Base-by-base conservation (phyloP, 441 rosid genomes). In the Lagerstroemia fauriei region DNA sequence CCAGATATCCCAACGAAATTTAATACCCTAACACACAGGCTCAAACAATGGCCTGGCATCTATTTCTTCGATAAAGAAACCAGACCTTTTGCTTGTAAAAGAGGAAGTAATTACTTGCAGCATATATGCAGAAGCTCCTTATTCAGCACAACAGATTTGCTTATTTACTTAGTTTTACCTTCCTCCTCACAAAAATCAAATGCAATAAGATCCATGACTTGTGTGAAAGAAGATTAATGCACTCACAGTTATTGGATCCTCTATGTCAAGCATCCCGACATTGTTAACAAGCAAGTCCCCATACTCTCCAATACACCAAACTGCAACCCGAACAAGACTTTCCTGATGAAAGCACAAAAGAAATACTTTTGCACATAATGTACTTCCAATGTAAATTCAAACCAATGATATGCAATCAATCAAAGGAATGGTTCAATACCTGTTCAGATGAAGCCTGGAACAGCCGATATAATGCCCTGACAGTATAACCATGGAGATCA, bases 241-340 rank as follows among this genome's bases (percentile, higher is more conserved):
- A 86, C 95, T 92, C 87, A 97, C 99, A 63, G 98, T 95, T 83
- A 94, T 80, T 75, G 99, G 96, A 85, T 95, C 98, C 88, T 97
- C 99, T 63, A 88, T 81, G 82, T 91, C 87, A 86, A 97, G 95
- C 95, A 95, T 86, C 85, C 99, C 97, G 50, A 84, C 89, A 91
- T 90, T 93, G 85, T 92, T 93, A 50, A 92, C 95, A 91, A 97
- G 88, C 90, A 97, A 71, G 87, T 97, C 99, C 84, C 99, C 99
- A 87, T 95, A 97, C 88, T 97, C 99, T 85, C 99, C 99, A 79
- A 97, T 89, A 92, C 99, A 97, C 99, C 99, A 97, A 82, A 94
- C 90, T 56, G 98, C 98, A 85, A 94, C 97, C 83, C 95, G 96
- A 85, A 92, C 96, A 89, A 97, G 98, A 82, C 89, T 91, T 92